Base-by-base conservation (phyloP, 2,329 filamentous ascomycete species). In the Helotiales sp. region DNA sequence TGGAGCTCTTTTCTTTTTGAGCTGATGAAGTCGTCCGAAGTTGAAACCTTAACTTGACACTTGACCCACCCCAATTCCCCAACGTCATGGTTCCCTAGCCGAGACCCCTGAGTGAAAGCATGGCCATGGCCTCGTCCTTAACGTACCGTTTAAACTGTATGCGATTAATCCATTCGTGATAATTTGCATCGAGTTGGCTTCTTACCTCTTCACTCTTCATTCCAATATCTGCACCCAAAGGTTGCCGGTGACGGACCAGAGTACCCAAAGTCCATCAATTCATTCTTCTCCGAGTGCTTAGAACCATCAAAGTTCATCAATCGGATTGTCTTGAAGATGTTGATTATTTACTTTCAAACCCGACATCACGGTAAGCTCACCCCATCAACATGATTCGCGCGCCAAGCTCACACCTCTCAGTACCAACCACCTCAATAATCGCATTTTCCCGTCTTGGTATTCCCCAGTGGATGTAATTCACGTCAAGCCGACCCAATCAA, bases 361-460 rank as follows among this genome's bases (percentile, higher is more conserved):
- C 15, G 24, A 52, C 24, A 52, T 52, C 49, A 52, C 26, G 49
- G 26, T 30, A 28, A 24, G 1, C 49, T 28, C 26, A 17, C 22
- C 24, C 28, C 49, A 30, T 30, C 8, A 8, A 30, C 54, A 37
- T 58, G 54, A 58, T 30, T 58, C 54, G 32, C 40, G 30, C 32
- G 54, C 30, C 54, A 58, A 40, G 30, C 17, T 37, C 10, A n/a
- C 17, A 22, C n/a, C 22, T 15, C 54, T 37, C 54, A 10, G n/a
- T 58, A 24, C 34, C 54, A n/a, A 17, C 40, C 40, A n/a, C 22
- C 20, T 8, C 15, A 40, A 22, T 3, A 34, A 37, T 58, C 54
- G 17, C 24, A 58, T 40, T 37, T 37, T 58, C 17, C 54, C 54
- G 30, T 40, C 34, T 58, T 58, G 54, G 54, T 58, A 58, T 37